Evolutionary conservation across 2,329 filamentous ascomycete genomes (phyloP), one percentile per base, ranked within the genome.

Genomic region (Cercospora brassicicola): DNA sequence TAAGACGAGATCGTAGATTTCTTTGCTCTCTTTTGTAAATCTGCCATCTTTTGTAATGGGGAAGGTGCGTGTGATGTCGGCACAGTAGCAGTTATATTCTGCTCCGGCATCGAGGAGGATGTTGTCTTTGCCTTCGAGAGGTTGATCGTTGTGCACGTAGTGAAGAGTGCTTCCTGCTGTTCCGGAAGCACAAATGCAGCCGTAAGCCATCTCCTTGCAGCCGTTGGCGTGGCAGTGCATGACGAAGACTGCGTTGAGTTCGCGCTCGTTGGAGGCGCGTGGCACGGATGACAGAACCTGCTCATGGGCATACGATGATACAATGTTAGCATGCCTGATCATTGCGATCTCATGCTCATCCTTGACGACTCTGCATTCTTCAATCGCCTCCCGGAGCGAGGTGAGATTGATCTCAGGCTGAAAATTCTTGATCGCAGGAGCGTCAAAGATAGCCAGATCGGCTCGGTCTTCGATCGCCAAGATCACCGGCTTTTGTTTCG

Each of bases 151-250:
- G 76, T 90, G 87, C 26, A 93, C 88, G 75, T 97, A 97, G 81
- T 97, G 94, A 36, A 97, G 85, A 1, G 92, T 95, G 4, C 93
- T 92, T 0, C 91, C 94, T 15, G 91, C 90, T 4, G 88, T 86
- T 10, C 94, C 94, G 36, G 88, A 87, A 0, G 93, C 94, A 18
- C 95, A 89, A 75, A 98, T 97, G 68, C 90, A 90, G 72, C 91
- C 88, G 80, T 98, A 98, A 0, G 94, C 90, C 83, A 96, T 93
- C 74, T 95, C 89, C 77, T 89, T 90, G 62, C 91, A 90, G 26
- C 91, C 91, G 69, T 90, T 85, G 62, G 89, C 86, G 68, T 95
- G 87, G 78, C 92, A 96, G 31, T 86, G 85, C 77, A 92, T 89
- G 10, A 96, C 79, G 78, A 97, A 97, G 0, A 89, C 81, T 1